Conservation (phyloP, 2,329 filamentous ascomycete genomes). For the Apiospora malaysiana region DNA sequence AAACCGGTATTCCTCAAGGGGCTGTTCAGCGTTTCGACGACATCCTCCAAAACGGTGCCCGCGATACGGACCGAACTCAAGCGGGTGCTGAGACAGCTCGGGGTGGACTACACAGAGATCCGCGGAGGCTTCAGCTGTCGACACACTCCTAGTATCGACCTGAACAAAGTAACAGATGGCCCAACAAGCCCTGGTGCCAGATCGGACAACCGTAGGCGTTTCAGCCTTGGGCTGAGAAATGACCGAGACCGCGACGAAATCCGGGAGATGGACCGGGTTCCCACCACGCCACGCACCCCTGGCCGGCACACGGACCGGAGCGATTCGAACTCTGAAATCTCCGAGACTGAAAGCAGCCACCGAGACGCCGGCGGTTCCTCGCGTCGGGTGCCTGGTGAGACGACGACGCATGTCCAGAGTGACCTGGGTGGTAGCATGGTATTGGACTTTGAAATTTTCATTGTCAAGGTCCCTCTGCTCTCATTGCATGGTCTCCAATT, state of each 20-base stretch:
- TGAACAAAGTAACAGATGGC: slow-evolving; percentile 73
- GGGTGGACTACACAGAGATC: slow-evolving; percentile 91
- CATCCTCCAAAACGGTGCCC: slow-evolving; percentile 85
- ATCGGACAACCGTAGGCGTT: slow-evolving; percentile 73
- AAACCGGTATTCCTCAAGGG: slow-evolving; percentile 97
- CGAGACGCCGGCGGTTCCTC: slow-evolving; percentile 57
- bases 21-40: slow-evolving; percentile 95
- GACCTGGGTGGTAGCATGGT: slow-evolving; percentile 86
- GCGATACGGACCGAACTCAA: slow-evolving; percentile 91
- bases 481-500: slow-evolving; percentile 96
- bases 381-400: slow-evolving; percentile 77
- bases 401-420: slow-evolving; percentile 87
- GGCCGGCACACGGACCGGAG: slow-evolving; percentile 72
- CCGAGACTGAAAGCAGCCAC: slow-evolving; percentile 71
- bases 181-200: slow-evolving; percentile 63
- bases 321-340: slow-evolving; percentile 87
- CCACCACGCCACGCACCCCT: slow-evolving; percentile 55
- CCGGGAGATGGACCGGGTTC: slow-evolving; percentile 62
- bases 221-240: slow-evolving; percentile 78
- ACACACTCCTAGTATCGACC: slow-evolving; percentile 87
- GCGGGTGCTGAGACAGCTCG: slow-evolving; percentile 83
- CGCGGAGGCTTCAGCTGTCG: slow-evolving; percentile 91
- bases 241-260: slow-evolving; percentile 76
- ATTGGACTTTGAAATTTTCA: slow-evolving; percentile 92
- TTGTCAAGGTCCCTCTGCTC: slow-evolving; percentile 95